Evolutionary conservation across 257 asterid species (phyloP), one percentile per base, ranked within the genome.

Genomic region (Nyctanthes arbortristis): DNA sequence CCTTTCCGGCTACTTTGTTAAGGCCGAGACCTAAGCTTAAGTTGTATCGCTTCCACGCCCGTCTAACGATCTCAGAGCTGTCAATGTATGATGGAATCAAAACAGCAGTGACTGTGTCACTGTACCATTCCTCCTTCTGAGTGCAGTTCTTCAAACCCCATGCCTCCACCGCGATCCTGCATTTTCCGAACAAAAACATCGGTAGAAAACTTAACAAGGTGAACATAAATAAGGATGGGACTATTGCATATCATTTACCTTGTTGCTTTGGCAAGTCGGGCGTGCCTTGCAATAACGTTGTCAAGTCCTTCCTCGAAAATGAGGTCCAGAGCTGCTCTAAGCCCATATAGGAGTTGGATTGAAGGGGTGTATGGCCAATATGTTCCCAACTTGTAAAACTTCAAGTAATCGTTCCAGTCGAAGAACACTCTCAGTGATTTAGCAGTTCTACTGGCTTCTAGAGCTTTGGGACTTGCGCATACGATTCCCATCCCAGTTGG

Each of bases 81-180:
- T 91, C 96, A 12, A 93, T 87, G 79, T 86, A 60, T 10, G 96
- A 72, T 7, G 97, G 99, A 65, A 93, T 87, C 7, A 91, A 63
- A 57, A 93, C 94, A 12, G 99, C 99, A 55, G 99, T 91, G 37
- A 93, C 99, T 0, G 99, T 93, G 80, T 93, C 95, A 65, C 99
- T 93, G 83, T 54, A 80, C 90, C 97, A 91, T 67, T 93, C 99
- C 82, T 91, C 95, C 88, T 87, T 89, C 75, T 91, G 97, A 25
- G 99, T 89, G 86, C 97, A 91, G 84, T 93, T 93, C 92, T 91
- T 93, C 86, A 91, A 76, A 7, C 99, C 99, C 99, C 99, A 93
- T 3, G 97, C 99, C 80, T 91, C 96, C 77, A 93, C 96, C 5
- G 99, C 99, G 75, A 90, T 88, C 61, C 98, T 92, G 79, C 78